Percentiles rank a stretch among this genome's conserved stretches.
These are phyloP conservation scores for Aureobasidium sp. DNA, from an alignment of 2,329 filamentous ascomycete genomes.

Conservation along the genomic window DNA sequence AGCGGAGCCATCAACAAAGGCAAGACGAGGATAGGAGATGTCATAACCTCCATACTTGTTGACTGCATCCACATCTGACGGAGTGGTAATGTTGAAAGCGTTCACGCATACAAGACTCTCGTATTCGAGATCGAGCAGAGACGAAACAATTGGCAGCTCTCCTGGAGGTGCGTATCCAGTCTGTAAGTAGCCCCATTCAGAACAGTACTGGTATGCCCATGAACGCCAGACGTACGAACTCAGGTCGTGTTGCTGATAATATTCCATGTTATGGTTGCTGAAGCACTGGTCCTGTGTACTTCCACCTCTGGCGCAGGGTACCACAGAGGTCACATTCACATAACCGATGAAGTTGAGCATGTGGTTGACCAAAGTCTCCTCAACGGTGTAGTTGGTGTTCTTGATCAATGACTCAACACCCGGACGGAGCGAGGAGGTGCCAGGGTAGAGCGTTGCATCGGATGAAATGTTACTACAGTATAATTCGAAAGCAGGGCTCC, in stretches of 20 bases:
- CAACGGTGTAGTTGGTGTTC: slow-evolving; percentile 40
- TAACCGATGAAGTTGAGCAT: slow-evolving; percentile 53
- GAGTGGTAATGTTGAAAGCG: slow-evolving; percentile 61
- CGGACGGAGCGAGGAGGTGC: slow-evolving; percentile 30
- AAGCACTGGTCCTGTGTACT: slow-evolving; percentile 47
- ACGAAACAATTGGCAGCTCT: slow-evolving; percentile 62
- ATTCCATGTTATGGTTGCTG: slow-evolving; percentile 40
- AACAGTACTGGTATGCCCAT: slow-evolving; percentile 55
- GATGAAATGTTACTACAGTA: slow-evolving; percentile 53
- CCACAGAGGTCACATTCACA: slow-evolving; percentile 39
- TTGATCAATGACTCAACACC: slow-evolving; percentile 40
- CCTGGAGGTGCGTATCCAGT: slow-evolving; percentile 63
- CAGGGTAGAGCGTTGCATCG: slow-evolving; percentile 36
- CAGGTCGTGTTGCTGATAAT: slow-evolving; percentile 40
- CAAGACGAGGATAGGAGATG: slow-evolving; percentile 67
- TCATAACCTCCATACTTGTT: slow-evolving; percentile 71
- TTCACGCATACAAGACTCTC: slow-evolving; percentile 54
- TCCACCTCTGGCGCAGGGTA: slow-evolving; percentile 30
- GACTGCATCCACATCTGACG: slow-evolving; percentile 57
- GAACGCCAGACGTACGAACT: slow-evolving; percentile 37
- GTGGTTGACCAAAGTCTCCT: slow-evolving; percentile 41
- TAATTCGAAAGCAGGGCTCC: slow-evolving; percentile 41
- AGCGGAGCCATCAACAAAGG: slow-evolving; percentile 67
- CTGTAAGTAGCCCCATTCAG: slow-evolving; percentile 68
- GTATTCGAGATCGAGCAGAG: slow-evolving; percentile 59